These are phyloP conservation scores for Dothideomycetes sp. DNA, from an alignment of 2,329 filamentous ascomycete species.

Conservation along the genomic window DNA sequence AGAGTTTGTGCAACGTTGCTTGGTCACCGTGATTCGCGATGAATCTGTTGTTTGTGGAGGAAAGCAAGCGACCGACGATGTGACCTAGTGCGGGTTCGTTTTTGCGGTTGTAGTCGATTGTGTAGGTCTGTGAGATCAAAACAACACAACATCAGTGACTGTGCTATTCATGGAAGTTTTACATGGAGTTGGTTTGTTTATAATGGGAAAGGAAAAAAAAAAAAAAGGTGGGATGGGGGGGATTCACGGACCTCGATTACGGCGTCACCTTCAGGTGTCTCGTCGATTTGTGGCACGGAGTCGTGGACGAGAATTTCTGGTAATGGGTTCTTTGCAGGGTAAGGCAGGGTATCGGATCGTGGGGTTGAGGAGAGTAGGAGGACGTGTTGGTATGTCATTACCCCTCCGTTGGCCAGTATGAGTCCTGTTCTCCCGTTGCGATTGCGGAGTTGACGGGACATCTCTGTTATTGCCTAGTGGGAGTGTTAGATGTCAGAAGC, in stretches of 20 bases:
- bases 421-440: conserved; percentile 43
- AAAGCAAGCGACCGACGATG: conserved; percentile 44
- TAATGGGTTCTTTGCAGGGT: conserved; percentile 41
- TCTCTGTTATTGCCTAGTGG: conserved; percentile 42
- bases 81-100: conserved; percentile 40
- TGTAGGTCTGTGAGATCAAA: conserved; percentile 43
- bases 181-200: too few relatives aligned
- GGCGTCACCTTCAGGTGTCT: conserved; percentile 41
- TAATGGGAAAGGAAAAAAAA: too few relatives aligned
- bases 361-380: conserved; percentile 47
- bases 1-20: conserved; percentile 37
- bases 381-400: conserved; percentile 56
- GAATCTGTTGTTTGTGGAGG: conserved; percentile 39
- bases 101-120: conserved; percentile 47
- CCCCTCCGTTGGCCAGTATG: conserved; percentile 56
- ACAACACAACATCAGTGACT: neutral
- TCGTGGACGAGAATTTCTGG: conserved; percentile 33
- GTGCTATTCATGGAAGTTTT: too few relatives aligned
- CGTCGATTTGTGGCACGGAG: conserved; percentile 31
- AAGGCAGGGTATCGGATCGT: conserved; percentile 29
- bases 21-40: conserved; percentile 49
- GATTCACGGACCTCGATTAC: conserved; percentile 50
- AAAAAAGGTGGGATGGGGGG: too few relatives aligned
- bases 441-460: conserved; percentile 44
- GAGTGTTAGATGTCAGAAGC: neutral